phyloP scores from a whole-genome alignment of 768 basidiomycete species.

The Gyrodon lividus region DNA sequence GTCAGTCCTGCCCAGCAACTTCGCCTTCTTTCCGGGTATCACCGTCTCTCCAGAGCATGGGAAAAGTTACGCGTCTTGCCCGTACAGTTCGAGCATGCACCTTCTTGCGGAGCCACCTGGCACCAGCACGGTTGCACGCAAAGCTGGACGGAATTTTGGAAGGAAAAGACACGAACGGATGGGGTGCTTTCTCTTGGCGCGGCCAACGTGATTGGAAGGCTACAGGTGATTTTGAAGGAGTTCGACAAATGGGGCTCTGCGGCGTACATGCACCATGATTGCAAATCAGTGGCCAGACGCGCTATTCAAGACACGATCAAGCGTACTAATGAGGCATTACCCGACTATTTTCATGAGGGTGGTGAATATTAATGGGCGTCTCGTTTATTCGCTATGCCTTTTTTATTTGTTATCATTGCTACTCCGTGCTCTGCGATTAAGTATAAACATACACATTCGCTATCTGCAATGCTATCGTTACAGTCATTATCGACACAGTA shows the following conservation, averaged over 20 bases:
- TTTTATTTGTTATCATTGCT: background rate
- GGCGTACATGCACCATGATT: conserved; percentile 80
- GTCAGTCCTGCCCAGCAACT: conserved; percentile 60
- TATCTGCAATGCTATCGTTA: background rate
- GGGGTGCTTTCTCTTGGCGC: conserved; percentile 55
- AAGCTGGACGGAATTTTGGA: conserved; percentile 79
- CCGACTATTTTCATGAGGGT: conserved; percentile 56
- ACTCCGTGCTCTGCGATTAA: background rate
- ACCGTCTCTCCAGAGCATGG: conserved; percentile 66
- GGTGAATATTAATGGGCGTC: conserved; percentile 28
- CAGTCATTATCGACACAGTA: background rate
- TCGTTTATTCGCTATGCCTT: background rate
- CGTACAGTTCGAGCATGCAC: conserved; percentile 62
- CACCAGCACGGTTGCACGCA: conserved; percentile 71
- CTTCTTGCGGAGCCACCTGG: conserved; percentile 65
- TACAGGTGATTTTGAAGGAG: conserved; percentile 62
- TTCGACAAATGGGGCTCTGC: conserved; percentile 70
- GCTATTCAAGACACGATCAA: conserved; percentile 55
- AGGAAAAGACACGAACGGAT: conserved; percentile 67
- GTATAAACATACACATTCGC: background rate
- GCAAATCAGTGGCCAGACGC: conserved; percentile 56
- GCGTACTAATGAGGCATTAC: conserved; percentile 54
- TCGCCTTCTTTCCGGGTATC: conserved; percentile 67
- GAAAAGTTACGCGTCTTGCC: conserved; percentile 58
- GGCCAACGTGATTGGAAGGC: conserved; percentile 66